Base-by-base conservation (phyloP, 2,329 filamentous ascomycete genomes). In the Penicillium sp. region DNA sequence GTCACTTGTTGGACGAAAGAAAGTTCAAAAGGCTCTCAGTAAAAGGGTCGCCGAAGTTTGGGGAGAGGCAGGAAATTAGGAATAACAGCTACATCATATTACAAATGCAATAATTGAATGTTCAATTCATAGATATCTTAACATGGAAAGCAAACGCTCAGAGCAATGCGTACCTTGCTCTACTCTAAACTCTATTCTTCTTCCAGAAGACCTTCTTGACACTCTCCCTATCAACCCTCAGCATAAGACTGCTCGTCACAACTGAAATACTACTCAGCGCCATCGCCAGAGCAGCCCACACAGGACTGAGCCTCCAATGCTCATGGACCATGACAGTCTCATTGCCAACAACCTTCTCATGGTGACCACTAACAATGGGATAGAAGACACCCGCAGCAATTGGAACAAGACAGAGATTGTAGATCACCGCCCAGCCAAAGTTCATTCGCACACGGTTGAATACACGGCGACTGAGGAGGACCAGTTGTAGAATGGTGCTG, bases 241-340 rank as follows among this genome's bases (percentile, higher is more conserved):
- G 68, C 40, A 82, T 76, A 60, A 95, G 69, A 71, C 86, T 91
- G 65, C 89, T 95, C 62, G 81, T 71, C 41, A 96, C 86, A 37
- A 97, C 90, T 61, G 87, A 93, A 56, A 96, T 84, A 67, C 86
- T 91, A 68, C 89, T 95, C 66, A 90, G 69, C 22, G 91, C 91
- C 91, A 96, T 97, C 1, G 90, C 90, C 64, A 95, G 69, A 55
- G 84, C 85, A 4, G 90, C 91, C 90, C 90, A 96, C 5, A 76
- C 74, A 1, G 75, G 75, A 52, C 71, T 72, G 7, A 77, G 49
- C 27, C 73, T 62, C 70, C 72, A 76, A 41, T 72, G 70, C 9
- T 60, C 60, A 50, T 65, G 52, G 26, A 67, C 64, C 47, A 49
- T 58, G 35, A 60, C 58, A 20, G 60, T 65, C 53, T 67, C 63